Base-by-base conservation (phyloP, 306 rosid genomes). In the Casuarina glauca region DNA sequence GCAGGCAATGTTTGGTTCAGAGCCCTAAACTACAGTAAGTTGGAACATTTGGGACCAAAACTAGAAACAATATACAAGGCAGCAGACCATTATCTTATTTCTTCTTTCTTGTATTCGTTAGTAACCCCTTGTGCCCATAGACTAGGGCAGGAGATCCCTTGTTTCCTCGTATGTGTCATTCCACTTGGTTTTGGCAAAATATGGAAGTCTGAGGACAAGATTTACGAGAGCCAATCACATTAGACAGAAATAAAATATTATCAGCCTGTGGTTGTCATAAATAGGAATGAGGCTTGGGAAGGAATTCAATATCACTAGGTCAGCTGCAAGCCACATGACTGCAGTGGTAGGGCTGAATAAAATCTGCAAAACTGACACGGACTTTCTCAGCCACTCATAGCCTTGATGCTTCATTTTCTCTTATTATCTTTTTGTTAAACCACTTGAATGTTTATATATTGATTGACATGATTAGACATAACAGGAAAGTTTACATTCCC, bases 161-260 rank as follows among this genome's bases (percentile, higher is more conserved):
- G 71, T 67, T 67, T 67, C 71, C 71, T 67, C 71, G 71, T 67
- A 67, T 67, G 71, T 6, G 26, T 38, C 46, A 63, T 63, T 63
- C 69, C 46, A 63, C 46, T 63, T 63, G 46, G 69, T 39, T 63
- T 15, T 54, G 2, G 3, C 69, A 38, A 15, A 63, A 19, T 9
- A 49, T 49, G 41, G 41, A 35, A 32, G 68, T 61, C 36, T 35
- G n/a, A 42, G 42, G 17, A 41, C 50, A 42, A 66, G 71, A 66
- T 66, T 41, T 42, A 17, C 15, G 50, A 42, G 48, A 42, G 71
- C 71, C 71, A 66, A 66, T 66, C 71, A 66, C 4, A 62, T 36
- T 62, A 62, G 44, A 62, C 69, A 61, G 41, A 58, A 58, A 58
- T 13, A 20, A 26, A 11, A 58, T 26, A 35, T 58, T 19, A 58